Evolutionary conservation across 805 yeast species (phyloP).

Genomic region (Pichia paraexigua): DNA sequence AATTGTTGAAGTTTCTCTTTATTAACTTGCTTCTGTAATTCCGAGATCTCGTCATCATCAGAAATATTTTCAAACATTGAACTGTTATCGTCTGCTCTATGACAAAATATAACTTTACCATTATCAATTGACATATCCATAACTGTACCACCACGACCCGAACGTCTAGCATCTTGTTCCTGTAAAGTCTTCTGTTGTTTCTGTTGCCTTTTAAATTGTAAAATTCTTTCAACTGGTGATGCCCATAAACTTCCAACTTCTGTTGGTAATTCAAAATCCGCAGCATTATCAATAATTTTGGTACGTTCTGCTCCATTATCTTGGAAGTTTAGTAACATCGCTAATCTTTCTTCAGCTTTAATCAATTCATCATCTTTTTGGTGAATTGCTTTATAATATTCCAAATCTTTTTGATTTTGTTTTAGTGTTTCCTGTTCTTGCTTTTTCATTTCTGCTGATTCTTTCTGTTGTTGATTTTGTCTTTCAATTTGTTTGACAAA

Average conservation of each 20-base stretch:
- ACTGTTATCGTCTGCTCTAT: slow-evolving; percentile 21
- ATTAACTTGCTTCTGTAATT: slow-evolving; percentile 28
- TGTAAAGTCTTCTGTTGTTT: slow-evolving; percentile 59
- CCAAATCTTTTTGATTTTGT: slow-evolving; percentile 37
- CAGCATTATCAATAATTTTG: slow-evolving; percentile 82
- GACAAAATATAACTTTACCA: slow-evolving; percentile 68
- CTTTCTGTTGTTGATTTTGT: slow-evolving; percentile 30
- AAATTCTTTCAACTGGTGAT: slow-evolving; percentile 76
- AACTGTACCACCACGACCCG: slow-evolving; percentile 69
- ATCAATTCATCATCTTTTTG: slow-evolving; percentile 49
- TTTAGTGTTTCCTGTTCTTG: slow-evolving; percentile 33
- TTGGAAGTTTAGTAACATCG: slow-evolving; percentile 71
- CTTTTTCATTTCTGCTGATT: slow-evolving; percentile 28
- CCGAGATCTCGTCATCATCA: slow-evolving; percentile 31
- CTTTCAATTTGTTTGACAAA: slow-evolving; percentile 54
- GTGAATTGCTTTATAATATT: slow-evolving; percentile 33
- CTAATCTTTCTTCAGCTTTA: slow-evolving; percentile 67
- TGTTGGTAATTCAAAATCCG: slow-evolving; percentile 66
- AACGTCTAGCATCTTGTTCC: slow-evolving; percentile 44
- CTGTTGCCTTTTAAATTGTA: slow-evolving; percentile 82
- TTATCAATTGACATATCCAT: slow-evolving; percentile 72
- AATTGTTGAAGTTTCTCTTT: slow-evolving; percentile 26
- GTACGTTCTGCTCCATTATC: slow-evolving; percentile 86
- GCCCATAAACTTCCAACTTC: slow-evolving; percentile 63
- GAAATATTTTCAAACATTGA: slow-evolving; percentile 21